phyloP scores from a whole-genome alignment of 177 flowering plant species.

The Vitis hybrid region DNA sequence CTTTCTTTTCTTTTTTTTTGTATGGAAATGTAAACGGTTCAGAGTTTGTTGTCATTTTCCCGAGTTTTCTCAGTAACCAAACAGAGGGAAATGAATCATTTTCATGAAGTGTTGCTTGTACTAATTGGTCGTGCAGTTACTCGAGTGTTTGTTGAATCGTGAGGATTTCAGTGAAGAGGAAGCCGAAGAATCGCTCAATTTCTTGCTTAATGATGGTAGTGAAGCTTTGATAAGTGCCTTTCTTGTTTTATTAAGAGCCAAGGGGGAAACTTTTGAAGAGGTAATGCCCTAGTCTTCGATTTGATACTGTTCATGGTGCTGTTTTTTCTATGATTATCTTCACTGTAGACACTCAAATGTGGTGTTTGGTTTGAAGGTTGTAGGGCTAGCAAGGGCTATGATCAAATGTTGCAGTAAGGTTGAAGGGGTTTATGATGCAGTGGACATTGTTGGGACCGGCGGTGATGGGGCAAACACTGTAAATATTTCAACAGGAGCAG shows the following conservation, averaged over 20 bases:
- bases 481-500: conserved; percentile 94
- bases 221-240: neutral
- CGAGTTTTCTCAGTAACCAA: neutral
- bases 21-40: neutral
- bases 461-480: conserved; percentile 97
- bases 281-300: neutral
- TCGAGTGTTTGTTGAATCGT: neutral
- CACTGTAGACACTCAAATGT: too few species aligned
- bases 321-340: too few species aligned
- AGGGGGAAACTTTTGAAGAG: neutral
- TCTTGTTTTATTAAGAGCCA: neutral
- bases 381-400: conserved; percentile 93
- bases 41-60: neutral
- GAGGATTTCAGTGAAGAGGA: neutral
- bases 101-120: neutral
- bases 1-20: too few species aligned
- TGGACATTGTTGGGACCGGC: conserved; percentile 98
- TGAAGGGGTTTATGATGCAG: conserved; percentile 69
- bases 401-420: conserved; percentile 62
- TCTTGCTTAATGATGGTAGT: neutral
- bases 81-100: neutral
- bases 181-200: neutral
- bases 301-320: too few species aligned
- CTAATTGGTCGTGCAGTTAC: neutral
- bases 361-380: conserved; percentile 43